phyloP scores from a whole-genome alignment of 257 asterid species.

The Jasminum sambac region DNA sequence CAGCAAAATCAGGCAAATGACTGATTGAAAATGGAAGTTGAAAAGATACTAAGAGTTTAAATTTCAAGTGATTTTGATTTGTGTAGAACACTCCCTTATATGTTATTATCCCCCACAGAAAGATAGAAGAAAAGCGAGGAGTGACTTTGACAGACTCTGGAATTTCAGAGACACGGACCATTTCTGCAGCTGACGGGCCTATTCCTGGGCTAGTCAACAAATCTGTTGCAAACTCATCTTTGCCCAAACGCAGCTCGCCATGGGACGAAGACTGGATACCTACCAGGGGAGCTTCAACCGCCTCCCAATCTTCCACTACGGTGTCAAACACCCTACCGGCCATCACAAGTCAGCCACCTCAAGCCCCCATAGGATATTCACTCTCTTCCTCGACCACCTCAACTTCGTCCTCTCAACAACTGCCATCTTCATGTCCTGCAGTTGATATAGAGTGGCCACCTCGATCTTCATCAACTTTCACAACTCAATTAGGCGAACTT shows the following conservation, averaged over 20 bases:
- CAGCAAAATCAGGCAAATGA: no score
- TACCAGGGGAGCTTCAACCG: conserved; percentile 50
- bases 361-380: conserved; percentile 35
- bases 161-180: conserved; percentile 50
- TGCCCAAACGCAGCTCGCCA: conserved; percentile 56
- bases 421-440: conserved; percentile 72
- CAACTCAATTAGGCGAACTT: conserved; percentile 39
- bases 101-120: conserved; percentile 46
- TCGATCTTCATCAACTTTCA: conserved; percentile 42
- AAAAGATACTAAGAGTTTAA: no score
- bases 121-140: conserved; percentile 97
- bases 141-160: conserved; percentile 74
- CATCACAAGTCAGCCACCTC: conserved; percentile 43
- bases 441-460: conserved; percentile 99
- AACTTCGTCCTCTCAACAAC: conserved; percentile 50
- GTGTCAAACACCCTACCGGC: conserved; percentile 48
- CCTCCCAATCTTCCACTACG: conserved; percentile 41
- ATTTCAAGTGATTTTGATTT: no score
- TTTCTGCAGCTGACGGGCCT: conserved; percentile 39
- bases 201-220: conserved; percentile 54
- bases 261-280: conserved; percentile 99
- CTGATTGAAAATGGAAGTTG: no score
- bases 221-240: conserved; percentile 42
- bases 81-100: no score
- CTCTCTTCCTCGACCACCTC: conserved; percentile 37